phyloP scores from a whole-genome alignment of 106 monocot species.

The Amphibolis antarctica region DNA sequence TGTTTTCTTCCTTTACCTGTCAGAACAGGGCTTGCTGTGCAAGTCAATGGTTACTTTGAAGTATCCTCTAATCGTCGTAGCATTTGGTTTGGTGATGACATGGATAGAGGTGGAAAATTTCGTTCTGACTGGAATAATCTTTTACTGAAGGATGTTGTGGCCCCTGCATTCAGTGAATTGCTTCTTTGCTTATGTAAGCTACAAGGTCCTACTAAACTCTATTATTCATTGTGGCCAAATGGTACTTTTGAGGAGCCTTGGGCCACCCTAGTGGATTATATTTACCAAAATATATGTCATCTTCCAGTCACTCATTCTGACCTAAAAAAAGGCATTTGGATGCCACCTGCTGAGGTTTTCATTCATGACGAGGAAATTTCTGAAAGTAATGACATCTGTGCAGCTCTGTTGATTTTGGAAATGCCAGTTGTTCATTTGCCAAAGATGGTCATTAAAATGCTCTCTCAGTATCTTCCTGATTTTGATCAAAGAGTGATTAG shows the following conservation, averaged over 20 bases:
- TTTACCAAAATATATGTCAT: constrained; percentile 45
- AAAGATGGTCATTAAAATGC: constrained; percentile 35
- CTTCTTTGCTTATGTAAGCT: constrained; percentile 41
- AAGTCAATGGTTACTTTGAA: constrained; percentile 97
- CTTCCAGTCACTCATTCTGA: constrained; percentile 53
- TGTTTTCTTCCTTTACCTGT: constrained; percentile 97
- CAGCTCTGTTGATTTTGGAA: constrained; percentile 49
- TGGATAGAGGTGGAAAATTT: constrained; percentile 91
- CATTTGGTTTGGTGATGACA: constrained; percentile 95
- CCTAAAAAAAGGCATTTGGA: constrained; percentile 61
- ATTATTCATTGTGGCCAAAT: constrained; percentile 85
- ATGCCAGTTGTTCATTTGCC: constrained; percentile 72
- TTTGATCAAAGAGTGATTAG: constrained; percentile 35
- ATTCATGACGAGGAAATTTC: constrained; percentile 50
- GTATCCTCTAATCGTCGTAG: constrained; percentile 89
- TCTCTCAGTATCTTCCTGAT: constrained; percentile 31
- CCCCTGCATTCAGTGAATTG: constrained; percentile 61
- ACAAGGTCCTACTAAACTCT: constrained; percentile 40
- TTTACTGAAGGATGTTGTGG: constrained; percentile 71
- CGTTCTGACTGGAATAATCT: constrained; percentile 96
- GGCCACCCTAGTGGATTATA: constrained; percentile 46
- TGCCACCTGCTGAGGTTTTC: constrained; percentile 61
- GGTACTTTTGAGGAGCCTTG: constrained; percentile 85
- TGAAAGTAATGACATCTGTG: constrained; percentile 36
- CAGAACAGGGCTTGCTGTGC: constrained; percentile 75